Base-by-base conservation (phyloP, 2,329 filamentous ascomycete genomes). In the Trichophyton verrucosum region DNA sequence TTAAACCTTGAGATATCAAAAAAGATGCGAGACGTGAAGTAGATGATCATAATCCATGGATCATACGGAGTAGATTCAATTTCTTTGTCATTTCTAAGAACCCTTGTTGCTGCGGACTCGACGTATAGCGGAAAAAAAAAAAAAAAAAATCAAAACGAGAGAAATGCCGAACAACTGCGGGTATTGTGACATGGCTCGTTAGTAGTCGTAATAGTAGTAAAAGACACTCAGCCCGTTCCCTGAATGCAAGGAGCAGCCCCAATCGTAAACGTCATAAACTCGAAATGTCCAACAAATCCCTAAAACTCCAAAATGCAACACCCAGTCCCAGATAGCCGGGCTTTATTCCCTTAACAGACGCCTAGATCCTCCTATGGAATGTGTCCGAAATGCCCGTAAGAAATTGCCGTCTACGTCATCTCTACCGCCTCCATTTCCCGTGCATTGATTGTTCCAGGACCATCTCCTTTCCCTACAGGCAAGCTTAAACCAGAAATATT, bases 401-500 rank as follows among this genome's bases (percentile, higher is more conserved):
- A 3, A n/a, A 36, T 9, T 36, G 27, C 11, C 22, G 30, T 49
- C 49, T 73, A 80, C 66, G 78, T 75, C 78, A 81, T 79, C 66
- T 81, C 79, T 42, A 81, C 74, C 3, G 40, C 40, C 62, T 78
- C 77, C 72, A 80, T 71, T 59, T 73, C 71, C 65, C 64, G 57
- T 64, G 63, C 58, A 66, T 66, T 53, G 66, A 65, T 60, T 63
- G 68, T 67, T 36, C 66, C 67, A 15, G 68, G 63, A 13, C 64
- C 65, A 36, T 66, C 65, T 22, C 70, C 70, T 22, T 68, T 71
- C 42, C 68, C 69, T 42, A 70, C 68, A 13, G 73, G 68, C 22
- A 80, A 68, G 0, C 74, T 72, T 59, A 81, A 62, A n/a, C 70
- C 75, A 5, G 77, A 75, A 51, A 81, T 71, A 0, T 76, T 74